These are phyloP conservation scores for Anisodus tanguticus DNA, from an alignment of 257 asterid species.

Conservation along the genomic window DNA sequence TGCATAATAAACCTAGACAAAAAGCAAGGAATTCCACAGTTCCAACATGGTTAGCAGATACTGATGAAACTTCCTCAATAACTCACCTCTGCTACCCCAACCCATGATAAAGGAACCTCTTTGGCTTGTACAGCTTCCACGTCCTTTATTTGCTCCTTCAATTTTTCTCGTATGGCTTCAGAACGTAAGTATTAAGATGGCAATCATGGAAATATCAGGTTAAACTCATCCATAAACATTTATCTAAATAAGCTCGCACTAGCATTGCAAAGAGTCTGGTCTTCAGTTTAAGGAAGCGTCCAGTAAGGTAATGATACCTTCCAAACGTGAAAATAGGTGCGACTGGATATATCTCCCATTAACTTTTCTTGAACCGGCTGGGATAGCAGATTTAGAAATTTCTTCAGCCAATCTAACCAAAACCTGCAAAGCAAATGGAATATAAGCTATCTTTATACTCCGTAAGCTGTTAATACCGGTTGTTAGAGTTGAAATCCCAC, in stretches of 20 bases:
- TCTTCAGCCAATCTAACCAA: slow-evolving; percentile 75
- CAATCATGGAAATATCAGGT: neutral
- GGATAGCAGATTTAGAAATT: slow-evolving; percentile 62
- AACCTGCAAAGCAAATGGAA: slow-evolving; percentile 51
- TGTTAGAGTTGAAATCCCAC: slow-evolving; percentile 12
- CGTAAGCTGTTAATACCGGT: neutral
- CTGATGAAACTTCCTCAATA: neutral
- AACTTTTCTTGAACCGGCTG: slow-evolving; percentile 80
- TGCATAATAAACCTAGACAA: slow-evolving; percentile 12
- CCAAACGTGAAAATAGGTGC: slow-evolving; percentile 66
- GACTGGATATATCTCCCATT: slow-evolving; percentile 87
- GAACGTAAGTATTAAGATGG: slow-evolving; percentile 32
- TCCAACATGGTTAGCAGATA: neutral
- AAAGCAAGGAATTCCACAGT: neutral
- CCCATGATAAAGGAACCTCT: slow-evolving; percentile 76
- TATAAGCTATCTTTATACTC: neutral
- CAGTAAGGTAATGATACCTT: slow-evolving; percentile 51
- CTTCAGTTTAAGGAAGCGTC: slow-evolving; percentile 7
- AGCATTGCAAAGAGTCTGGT: neutral
- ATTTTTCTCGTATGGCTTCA: slow-evolving; percentile 71
- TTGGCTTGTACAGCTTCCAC: slow-evolving; percentile 66
- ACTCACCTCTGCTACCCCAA: slow-evolving; percentile 93
- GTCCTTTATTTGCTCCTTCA: slow-evolving; percentile 74
- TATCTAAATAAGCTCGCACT: neutral
- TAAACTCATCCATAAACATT: neutral